Base-by-base conservation (phyloP, 352 stramenopile genomes). In the Globisporangium rhizosaccharum region DNA sequence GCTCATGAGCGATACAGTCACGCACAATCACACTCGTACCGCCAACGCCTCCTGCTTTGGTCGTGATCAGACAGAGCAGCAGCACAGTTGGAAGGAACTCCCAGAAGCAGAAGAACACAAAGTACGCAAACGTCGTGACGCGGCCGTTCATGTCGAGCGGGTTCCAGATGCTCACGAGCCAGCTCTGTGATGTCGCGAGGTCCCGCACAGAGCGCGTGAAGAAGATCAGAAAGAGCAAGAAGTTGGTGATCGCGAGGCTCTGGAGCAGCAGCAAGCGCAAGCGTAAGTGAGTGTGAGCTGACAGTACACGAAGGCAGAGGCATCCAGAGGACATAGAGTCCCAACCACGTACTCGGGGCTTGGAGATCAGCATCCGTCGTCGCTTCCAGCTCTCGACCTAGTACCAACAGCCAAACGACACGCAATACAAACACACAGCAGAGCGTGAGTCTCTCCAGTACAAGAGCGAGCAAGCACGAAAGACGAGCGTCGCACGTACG, bases 21-120 rank as follows among this genome's bases (percentile, higher is more conserved):
- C 14, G 17, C 17, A 9, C 44, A 20, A 10, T 23, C 44, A 17
- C 45, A 51, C 20, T 64, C 68, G 59, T 66, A 90, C 83, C 81
- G 68, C 79, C 82, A 23, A 94, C 82, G 20, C 80, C 85, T 30
- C 85, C 85, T 12, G 81, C 82, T 56, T 94, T 92, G 48, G 85
- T 89, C 12, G 82, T 88, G 66, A 94, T 83, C 36, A 94, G 67
- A 55, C 78, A 87, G 23, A 94, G 79, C 66, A 94, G 58, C 37
- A 94, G 57, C 36, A 94, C 63, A 23, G 85, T 94, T 10, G 85
- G 85, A 33, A 94, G 61, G 56, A 94, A 92, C 66, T 94, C 85
- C 85, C 85, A 94, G 56, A 92, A 89, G 72, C 83, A 91, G 64
- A 92, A 92, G 68, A 92, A 89, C 11, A 90, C 59, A 56, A 94